phyloP scores from a whole-genome alignment of 768 basidiomycete species.

The Flagelloscypha sp. region DNA sequence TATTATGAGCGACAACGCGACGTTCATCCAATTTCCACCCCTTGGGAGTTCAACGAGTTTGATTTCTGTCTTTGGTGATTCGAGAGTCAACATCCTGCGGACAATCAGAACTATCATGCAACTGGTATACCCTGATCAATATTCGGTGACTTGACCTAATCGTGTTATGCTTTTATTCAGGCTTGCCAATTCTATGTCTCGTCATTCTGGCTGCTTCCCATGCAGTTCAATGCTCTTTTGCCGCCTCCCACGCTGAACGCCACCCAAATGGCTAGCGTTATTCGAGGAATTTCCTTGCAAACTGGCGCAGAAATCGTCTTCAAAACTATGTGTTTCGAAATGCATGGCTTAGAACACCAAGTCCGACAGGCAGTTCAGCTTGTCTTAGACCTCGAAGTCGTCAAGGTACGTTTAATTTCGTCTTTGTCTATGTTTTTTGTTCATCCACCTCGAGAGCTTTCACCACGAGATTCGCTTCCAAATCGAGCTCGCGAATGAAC shows the following conservation, averaged over 20 bases:
- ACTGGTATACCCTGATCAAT: slow-evolving; percentile 50
- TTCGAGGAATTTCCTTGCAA: slow-evolving; percentile 79
- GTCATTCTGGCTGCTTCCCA: slow-evolving; percentile 93
- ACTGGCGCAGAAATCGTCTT: slow-evolving; percentile 94
- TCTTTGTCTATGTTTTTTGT: not conserved
- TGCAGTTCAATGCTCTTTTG: slow-evolving; percentile 87
- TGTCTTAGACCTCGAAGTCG: slow-evolving; percentile 84
- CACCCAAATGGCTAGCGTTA: slow-evolving; percentile 71
- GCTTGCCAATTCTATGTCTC: slow-evolving; percentile 93
- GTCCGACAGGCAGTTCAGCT: slow-evolving; percentile 78
- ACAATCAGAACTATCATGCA: slow-evolving; percentile 93
- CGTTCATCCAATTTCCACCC: slow-evolving; percentile 88
- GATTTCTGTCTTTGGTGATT: slow-evolving; percentile 91
- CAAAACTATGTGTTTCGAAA: slow-evolving; percentile 96
- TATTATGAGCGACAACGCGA: slow-evolving; percentile 94
- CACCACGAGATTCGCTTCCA: slow-evolving; percentile 98
- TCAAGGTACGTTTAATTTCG: slow-evolving; percentile 53
- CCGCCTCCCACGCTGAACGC: slow-evolving; percentile 77
- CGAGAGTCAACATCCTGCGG: slow-evolving; percentile 87
- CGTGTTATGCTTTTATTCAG: slow-evolving; percentile 30
- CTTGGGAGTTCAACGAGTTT: slow-evolving; percentile 89
- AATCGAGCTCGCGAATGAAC: slow-evolving; percentile 95
- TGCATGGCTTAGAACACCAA: slow-evolving; percentile 90
- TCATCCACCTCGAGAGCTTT: slow-evolving; percentile 50
- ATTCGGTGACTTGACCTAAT: not conserved